Conservation (phyloP, 1,284 basidiomycete genomes). For the Schizophyllum commune region DNA sequence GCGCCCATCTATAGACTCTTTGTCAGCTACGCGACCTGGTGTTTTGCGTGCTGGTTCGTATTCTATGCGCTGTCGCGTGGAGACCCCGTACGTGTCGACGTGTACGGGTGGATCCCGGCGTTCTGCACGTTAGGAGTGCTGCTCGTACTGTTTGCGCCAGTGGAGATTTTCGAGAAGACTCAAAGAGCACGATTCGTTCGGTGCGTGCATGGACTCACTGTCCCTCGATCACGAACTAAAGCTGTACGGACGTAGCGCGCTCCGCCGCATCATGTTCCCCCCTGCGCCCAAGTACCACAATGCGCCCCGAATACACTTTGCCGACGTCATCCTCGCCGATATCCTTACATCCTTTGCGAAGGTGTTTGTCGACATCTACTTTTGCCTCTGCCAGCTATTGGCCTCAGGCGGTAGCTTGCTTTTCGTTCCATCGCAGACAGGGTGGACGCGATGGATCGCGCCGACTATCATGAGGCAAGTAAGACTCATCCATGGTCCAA, state of each 20-base stretch:
- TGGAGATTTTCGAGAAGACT: constrained; percentile 53
- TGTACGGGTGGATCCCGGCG: constrained; percentile 69
- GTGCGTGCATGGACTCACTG: constrained; percentile 38
- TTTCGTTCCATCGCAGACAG: constrained; percentile 51
- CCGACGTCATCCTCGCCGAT: constrained; percentile 92
- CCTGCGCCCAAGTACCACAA: constrained; percentile 32
- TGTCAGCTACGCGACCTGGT: constrained; percentile 49
- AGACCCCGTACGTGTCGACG: constrained; percentile 54
- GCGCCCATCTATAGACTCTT: constrained; percentile 64
- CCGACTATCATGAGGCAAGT: constrained; percentile 82
- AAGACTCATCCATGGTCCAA: background rate
- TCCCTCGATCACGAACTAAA: constrained; percentile 1
- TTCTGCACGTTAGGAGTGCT: constrained; percentile 55
- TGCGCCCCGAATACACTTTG: constrained; percentile 63
- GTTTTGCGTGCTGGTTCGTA: constrained; percentile 54
- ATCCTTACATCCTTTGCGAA: constrained; percentile 95
- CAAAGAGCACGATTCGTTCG: constrained; percentile 70
- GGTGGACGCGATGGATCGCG: constrained; percentile 65
- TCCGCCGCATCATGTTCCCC: constrained; percentile 70
- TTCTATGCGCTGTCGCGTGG: constrained; percentile 57
- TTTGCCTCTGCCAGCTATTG: constrained; percentile 76
- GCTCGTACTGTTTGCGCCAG: constrained; percentile 57
- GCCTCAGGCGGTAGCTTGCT: constrained; percentile 66
- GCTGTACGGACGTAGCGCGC: constrained; percentile 33
- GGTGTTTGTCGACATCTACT: constrained; percentile 91